Percentiles rank a stretch among this genome's conserved stretches.
Conservation (phyloP, 73 alveolate species). For the Tetrahymena thermophila region DNA sequence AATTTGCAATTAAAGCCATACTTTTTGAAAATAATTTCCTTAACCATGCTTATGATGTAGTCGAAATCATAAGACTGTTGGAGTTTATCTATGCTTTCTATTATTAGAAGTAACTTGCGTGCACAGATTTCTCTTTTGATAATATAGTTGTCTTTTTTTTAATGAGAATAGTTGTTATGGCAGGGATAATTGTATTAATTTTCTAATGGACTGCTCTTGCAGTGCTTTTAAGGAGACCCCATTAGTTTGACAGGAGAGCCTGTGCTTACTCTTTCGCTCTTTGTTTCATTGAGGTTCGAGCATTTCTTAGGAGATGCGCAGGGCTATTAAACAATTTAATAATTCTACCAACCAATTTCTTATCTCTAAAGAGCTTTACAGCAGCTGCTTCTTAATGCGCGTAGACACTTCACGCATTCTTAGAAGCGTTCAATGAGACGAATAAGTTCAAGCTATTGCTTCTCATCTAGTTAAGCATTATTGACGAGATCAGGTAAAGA, state of each 20-base stretch:
- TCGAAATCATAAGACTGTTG: neutral
- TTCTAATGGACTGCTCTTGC: neutral
- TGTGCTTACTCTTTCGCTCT: neutral
- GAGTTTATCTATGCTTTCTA: neutral
- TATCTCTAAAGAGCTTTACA: neutral
- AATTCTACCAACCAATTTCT: neutral
- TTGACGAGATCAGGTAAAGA: neutral
- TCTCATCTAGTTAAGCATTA: neutral
- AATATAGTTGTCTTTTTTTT: neutral
- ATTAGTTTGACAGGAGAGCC: neutral
- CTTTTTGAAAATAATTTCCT: neutral
- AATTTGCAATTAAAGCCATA: neutral
- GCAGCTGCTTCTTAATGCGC: neutral
- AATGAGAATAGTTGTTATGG: neutral
- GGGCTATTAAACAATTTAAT: neutral
- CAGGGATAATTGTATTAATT: neutral
- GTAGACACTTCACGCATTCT: neutral
- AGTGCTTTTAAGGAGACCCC: neutral
- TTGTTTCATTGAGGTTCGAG: neutral
- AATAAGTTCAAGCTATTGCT: neutral
- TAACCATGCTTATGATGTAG: neutral
- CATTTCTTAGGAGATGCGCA: neutral
- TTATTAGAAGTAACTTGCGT: neutral
- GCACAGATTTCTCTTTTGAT: neutral
- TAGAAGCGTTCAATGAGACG: neutral